Base-by-base conservation (phyloP, 2,329 filamentous ascomycete genomes). In the Neonectria ditissima region DNA sequence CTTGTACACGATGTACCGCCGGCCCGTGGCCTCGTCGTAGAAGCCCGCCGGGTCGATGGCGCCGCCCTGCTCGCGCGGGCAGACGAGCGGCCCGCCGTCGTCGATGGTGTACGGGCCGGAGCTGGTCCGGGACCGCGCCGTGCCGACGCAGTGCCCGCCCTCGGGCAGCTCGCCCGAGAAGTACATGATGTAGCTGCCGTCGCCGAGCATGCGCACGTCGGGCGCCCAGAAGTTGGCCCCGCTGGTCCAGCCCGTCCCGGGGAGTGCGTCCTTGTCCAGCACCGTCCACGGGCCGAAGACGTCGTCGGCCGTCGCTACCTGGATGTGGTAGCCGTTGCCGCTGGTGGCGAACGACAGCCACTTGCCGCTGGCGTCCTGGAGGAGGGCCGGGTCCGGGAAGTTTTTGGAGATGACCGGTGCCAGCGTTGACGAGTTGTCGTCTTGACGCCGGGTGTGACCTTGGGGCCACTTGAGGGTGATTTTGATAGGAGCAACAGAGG, bases 21-120 rank as follows among this genome's bases (percentile, higher is more conserved):
- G 81, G 30, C 85, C 85, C 20, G 74, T 78, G 45, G 83, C 81
- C 11, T 74, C 73, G 70, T 91, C 89, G 11, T 77, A 70, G 75
- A 90, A 91, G 4, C 86, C 87, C 0, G 85, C 80, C 0, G 89
- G 80, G 70, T 92, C 89, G 69, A 91, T 91, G 18, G 87, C 84
- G 34, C 89, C 89, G 20, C 89, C 88, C 55, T 80, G 72, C 5
- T 79, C 78, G 1, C 82, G 70, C 1, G 83, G 82, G 68, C 89
- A 91, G 18, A 82, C 82, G 34, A 89, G 79, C 0, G 87, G 84
- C n/a, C 37, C 30, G 30, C 76, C 69, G 3, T 77, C 69, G 8
- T 79, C 75, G 7, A 87, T 81, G 14, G 71, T 74, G 70, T 87
- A 91, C 0, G 88, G 88, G 0, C 88, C 88, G 1, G 78, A 69